phyloP scores from a whole-genome alignment of 2,329 filamentous ascomycete species.

The Penicillium sp. region DNA sequence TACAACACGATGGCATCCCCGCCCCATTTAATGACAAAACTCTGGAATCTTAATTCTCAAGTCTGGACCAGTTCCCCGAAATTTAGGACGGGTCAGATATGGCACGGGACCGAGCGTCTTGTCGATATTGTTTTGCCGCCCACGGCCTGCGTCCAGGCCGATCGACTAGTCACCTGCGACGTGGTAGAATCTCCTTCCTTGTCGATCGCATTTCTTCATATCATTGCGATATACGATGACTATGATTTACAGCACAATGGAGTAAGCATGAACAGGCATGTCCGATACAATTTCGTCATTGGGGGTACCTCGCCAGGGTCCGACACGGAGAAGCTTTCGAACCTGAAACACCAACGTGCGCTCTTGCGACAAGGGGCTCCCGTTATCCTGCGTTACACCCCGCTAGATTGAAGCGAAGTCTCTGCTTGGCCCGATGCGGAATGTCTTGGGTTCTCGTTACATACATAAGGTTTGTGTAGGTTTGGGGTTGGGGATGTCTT shows the following conservation, averaged over 20 bases:
- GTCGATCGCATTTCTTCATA: neutral
- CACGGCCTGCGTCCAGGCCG: neutral
- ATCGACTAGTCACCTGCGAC: neutral
- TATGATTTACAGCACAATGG: neutral
- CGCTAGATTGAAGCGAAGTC: neutral
- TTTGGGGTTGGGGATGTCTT: neutral
- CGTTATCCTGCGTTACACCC: neutral
- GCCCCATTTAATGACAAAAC: neutral
- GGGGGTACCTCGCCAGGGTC: neutral
- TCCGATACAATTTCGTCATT: neutral
- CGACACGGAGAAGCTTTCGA: conserved; percentile 1
- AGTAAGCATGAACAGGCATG: neutral
- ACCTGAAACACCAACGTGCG: conserved; percentile 2
- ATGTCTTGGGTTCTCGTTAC: neutral
- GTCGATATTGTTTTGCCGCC: neutral
- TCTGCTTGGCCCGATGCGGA: neutral
- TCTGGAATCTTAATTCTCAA: too few relatives aligned
- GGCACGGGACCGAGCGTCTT: neutral
- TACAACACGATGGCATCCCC: neutral
- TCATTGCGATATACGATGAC: neutral
- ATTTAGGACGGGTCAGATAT: neutral
- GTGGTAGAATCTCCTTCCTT: neutral
- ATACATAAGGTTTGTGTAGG: neutral
- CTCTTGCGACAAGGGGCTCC: neutral
- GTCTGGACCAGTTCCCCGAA: neutral